phyloP scores from a whole-genome alignment of 768 basidiomycete genomes.

The Lepiota brunneoincarnata region DNA sequence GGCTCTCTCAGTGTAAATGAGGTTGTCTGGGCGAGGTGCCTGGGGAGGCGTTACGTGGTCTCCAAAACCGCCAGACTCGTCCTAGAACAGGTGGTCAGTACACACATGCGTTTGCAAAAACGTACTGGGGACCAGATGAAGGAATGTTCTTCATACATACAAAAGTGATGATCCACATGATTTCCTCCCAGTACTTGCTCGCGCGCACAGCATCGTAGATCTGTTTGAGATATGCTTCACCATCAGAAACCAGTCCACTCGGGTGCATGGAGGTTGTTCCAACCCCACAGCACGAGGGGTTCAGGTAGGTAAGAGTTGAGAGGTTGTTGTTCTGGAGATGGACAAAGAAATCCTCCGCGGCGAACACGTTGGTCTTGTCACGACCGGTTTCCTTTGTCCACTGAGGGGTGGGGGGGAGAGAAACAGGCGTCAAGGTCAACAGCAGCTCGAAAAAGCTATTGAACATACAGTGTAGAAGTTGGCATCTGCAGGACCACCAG shows the following conservation, averaged over 20 bases:
- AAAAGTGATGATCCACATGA: constrained; percentile 28
- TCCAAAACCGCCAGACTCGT: constrained; percentile 15
- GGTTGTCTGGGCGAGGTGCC: constrained; percentile 23
- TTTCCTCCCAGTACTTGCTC: constrained; percentile 26
- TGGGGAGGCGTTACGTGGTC: constrained; percentile 31
- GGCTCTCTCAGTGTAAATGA: constrained; percentile 25
- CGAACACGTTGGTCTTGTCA: constrained; percentile 14
- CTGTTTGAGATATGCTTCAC: constrained; percentile 27
- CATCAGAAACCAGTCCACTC: constrained; percentile 19
- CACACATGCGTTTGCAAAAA: too few relatives aligned
- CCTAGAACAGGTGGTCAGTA: constrained; percentile 11
- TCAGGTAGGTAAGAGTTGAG: constrained; percentile 14
- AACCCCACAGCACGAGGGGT: constrained; percentile 15
- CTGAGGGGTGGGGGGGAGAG: too few relatives aligned
- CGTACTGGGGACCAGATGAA: too few relatives aligned
- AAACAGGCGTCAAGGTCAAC: too few relatives aligned
- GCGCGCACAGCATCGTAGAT: constrained; percentile 28
- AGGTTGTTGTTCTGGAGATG: constrained; percentile 12
- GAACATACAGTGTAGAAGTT: too few relatives aligned
- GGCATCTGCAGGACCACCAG: too few relatives aligned
- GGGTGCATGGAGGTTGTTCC: constrained; percentile 26
- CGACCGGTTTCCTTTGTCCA: too few relatives aligned
- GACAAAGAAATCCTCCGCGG: constrained; percentile 23
- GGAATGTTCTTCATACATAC: constrained; percentile 1
- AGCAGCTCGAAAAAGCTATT: too few relatives aligned